Evolutionary conservation across 805 yeast species (phyloP), one percentile per base, ranked within the genome.

Genomic region (Candida endomychidarum): DNA sequence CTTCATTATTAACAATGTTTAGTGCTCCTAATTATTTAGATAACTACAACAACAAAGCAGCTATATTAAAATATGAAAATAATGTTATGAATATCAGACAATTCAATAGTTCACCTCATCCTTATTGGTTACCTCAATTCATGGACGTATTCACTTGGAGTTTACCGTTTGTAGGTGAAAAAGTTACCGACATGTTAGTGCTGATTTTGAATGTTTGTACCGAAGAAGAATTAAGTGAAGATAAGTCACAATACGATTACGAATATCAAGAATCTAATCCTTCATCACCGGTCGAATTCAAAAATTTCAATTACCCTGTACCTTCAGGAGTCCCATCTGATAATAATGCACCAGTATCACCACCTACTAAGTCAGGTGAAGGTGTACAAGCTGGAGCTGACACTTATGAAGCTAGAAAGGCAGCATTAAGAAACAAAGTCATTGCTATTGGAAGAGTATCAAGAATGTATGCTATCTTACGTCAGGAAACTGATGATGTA

Each of bases 81-180:
- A 83, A 89, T 51, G 93, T 89, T 16, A 84, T 91, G 93, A 93
- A 91, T 62, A 91, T 91, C 42, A 78, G 97, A 42, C 98, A 91
- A 64, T 91, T 93, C 71, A 89, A 90, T 62, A 67, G 83, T 54
- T 81, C 89, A 20, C 95, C 96, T 4, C 98, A 91, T 63, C 99
- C 99, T 1, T 91, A 93, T 65, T 89, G 95, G 88, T 72, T 93
- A 50, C 98, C 98, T 6, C 89, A 89, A 60, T 87, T 90, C 54
- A 88, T 90, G 95, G 97, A 93, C 61, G 96, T 91, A 5, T 91
- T 91, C 62, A 84, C 96, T 8, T 93, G 98, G 98, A 86, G 96
- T 2, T 70, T 91, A 42, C 99, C 98, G 6, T 91, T 93, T 68
- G 97, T 93, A 17, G 98, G 97, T 15, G 96, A 91, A 60, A 87